phyloP scores from a whole-genome alignment of 2,329 filamentous ascomycete species.

The Raffaelea deltoideospora region DNA sequence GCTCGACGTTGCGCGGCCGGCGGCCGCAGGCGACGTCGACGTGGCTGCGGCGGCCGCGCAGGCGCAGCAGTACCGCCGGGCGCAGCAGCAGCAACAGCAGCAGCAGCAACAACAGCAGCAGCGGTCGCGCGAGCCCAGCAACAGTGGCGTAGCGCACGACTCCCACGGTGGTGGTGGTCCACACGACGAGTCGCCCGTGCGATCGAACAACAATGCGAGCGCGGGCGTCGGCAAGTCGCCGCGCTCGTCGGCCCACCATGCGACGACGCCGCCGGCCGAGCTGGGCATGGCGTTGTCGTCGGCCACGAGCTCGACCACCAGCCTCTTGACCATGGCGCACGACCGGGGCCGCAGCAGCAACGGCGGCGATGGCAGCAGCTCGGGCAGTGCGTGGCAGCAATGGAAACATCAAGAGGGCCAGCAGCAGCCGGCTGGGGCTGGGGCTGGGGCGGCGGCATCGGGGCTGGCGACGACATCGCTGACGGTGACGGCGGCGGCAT shows the following conservation, averaged over 20 bases:
- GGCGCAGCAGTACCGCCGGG: neutral
- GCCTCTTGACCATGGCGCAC: constrained; percentile 3
- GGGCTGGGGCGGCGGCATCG: neutral
- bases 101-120: constrained; percentile 5
- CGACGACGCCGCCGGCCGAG: neutral
- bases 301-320: constrained; percentile 5
- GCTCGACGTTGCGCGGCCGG: neutral
- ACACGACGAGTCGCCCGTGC: too few species aligned
- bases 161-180: constrained; percentile 10
- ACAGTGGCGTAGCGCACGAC: neutral
- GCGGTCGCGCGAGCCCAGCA: constrained; percentile 11
- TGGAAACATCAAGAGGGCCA: neutral
- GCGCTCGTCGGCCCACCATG: neutral
- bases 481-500: too few species aligned
- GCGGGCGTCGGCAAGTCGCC: too few species aligned
- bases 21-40: neutral
- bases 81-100: neutral
- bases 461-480: neutral
- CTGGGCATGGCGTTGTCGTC: neutral
- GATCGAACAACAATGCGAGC: too few species aligned
- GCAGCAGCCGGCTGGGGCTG: neutral
- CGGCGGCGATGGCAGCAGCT: too few species aligned
- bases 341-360: neutral
- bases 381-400: too few species aligned
- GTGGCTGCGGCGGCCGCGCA: neutral